Base-by-base conservation (phyloP, 1,284 basidiomycete genomes). In the Naganishia liquefaciens region DNA sequence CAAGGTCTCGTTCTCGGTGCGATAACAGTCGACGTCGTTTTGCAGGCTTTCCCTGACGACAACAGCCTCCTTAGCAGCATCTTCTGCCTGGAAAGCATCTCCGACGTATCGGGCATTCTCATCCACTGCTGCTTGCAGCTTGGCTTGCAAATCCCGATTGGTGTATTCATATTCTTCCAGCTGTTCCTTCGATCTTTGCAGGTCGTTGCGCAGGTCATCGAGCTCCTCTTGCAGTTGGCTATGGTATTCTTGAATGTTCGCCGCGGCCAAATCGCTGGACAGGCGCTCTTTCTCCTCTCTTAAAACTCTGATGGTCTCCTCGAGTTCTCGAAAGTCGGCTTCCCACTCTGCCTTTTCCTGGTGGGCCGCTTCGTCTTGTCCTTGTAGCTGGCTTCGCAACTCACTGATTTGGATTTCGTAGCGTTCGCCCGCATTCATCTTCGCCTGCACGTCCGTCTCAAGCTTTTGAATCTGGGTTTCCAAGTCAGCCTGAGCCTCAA, bases 371-470 rank as follows among this genome's bases (percentile, higher is more conserved):
- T 61, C 27, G 25, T 49, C 49, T 28, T 55, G 68, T 39, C 55
- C 23, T 9, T 62, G 39, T 21, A 69, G 40, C 40, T 66, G 49
- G 6, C 44, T 39, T 23, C 44, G 62, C 40, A 68, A 44, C 11
- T 64, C 50, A 17, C 57, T 54, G 5, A 68, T 50, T 19, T 68
- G 68, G 33, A 54, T 28, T 42, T 67, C 46, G 23, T 62, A 43
- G 11, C 49, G 21, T 25, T 47, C 39, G 21, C 33, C 43, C 13
- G 57, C 30, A 11, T 40, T 58, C 23, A 43, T 9, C 33, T 55
- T 54, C 19, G 50, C 33, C 7, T 52, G 60, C 43, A 64, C 53
- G 27, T 61, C 61, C 46, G 53, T 69, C 57, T 49, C 66, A 64
- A 52, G 63, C 60, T 28, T 27, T 39, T 30, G 54, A 33, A 51